Percentiles rank a stretch among this genome's conserved stretches.
phyloP scores from a whole-genome alignment of 495 filamentous ascomycete species.

The Thozetella sp. region DNA sequence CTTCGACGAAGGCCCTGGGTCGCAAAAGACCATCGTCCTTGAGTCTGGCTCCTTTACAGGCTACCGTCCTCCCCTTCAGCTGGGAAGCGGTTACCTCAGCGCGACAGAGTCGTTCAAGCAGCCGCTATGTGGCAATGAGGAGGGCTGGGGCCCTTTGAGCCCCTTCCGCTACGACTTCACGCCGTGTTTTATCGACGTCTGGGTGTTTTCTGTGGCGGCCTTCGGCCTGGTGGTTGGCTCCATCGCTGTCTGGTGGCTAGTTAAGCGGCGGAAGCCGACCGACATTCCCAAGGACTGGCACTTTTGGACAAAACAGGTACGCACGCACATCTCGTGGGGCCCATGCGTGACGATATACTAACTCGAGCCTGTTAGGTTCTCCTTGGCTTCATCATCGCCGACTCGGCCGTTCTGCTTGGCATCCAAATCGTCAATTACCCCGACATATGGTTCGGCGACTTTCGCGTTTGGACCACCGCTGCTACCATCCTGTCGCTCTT shows the following conservation, averaged over 20 bases:
- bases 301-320: constrained; percentile 88
- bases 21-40: constrained; percentile 46
- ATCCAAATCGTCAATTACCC: constrained; percentile 76
- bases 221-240: constrained; percentile 78
- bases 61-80: constrained; percentile 37
- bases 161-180: constrained; percentile 86
- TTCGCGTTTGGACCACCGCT: constrained; percentile 88
- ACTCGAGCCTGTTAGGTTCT: constrained; percentile 54
- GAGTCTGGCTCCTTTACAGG: constrained; percentile 56
- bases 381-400: constrained; percentile 66
- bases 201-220: constrained; percentile 73
- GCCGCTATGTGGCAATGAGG: constrained; percentile 79
- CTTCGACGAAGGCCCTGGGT: constrained; percentile 18
- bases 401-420: constrained; percentile 70
- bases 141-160: constrained; percentile 96
- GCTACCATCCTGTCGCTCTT: constrained; percentile 75
- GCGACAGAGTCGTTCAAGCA: constrained; percentile 48
- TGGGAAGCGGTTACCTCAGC: constrained; percentile 47
- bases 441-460: constrained; percentile 75
- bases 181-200: constrained; percentile 92
- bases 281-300: constrained; percentile 87
- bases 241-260: constrained; percentile 71
- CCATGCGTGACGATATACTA: constrained; percentile 16
- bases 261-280: constrained; percentile 59
- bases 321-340: constrained; percentile 20